Evolutionary conservation across 371 early-diverging fungal genomes (phyloP), one percentile per base, ranked within the genome.

Genomic region (Zychaea mexicana): DNA sequence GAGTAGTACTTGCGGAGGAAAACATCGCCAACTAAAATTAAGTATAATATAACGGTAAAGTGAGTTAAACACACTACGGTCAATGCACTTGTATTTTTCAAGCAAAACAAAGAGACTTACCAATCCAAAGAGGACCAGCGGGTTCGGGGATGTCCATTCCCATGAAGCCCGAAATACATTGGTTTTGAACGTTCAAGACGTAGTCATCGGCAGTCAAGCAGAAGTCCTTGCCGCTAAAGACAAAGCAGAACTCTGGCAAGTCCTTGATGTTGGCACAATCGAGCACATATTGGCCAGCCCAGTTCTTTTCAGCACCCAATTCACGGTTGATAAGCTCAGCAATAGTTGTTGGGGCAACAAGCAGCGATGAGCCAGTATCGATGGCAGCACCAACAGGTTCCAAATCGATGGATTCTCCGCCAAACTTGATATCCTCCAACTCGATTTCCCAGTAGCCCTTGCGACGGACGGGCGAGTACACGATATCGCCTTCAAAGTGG

Each of bases 381-480:
- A 93, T 92, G 32, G 91, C 90, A 6, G 92, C 92, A 17, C 91
- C 89, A 10, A 78, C 76, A 57, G 74, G 72, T 3, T 77, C 76
- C 42, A 89, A 31, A 30, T 79, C 76, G 32, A 92, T 67, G 12
- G 80, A 73, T 22, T 88, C 87, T 33, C 87, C 90, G 64, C 88
- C 94, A 54, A 96, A 82, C 31, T 70, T 72, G 59, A 93, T 83
- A 62, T 83, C 77, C 65, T 88, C 78, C 28, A 97, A 76, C 31
- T 88, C 89, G 31, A 96, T 93, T 75, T 96, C 95, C 97, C 97
- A 97, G 84, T 97, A 96, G 1, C 89, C 95, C 84, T 92, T 92
- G 67, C 94, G 89, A 45, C 82, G 82, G 39, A 97, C 91, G 13
- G 91, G 85, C 26, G 92, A 90, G 85, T 88, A 95, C 52, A 75